Evolutionary conservation across 148 eudicot genomes (phyloP).

Genomic region (Amaranthus cruentus): DNA sequence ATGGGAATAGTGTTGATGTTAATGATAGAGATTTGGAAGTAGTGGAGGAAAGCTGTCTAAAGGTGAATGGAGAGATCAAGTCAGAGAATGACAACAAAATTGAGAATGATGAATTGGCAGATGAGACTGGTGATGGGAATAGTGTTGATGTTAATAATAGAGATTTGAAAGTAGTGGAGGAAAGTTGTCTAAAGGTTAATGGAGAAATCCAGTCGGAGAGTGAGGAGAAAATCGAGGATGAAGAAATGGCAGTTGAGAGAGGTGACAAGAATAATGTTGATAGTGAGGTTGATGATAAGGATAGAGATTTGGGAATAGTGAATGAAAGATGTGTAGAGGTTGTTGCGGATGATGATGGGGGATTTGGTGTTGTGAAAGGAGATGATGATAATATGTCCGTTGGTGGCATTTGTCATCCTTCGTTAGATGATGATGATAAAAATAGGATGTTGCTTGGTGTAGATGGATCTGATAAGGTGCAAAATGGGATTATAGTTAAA

Average conservation of each 20-base stretch:
- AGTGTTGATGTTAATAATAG: background rate
- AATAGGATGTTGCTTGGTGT: background rate
- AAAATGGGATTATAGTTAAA: background rate
- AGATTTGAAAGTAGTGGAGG: background rate
- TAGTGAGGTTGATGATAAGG: background rate
- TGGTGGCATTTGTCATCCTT: slow-evolving; percentile 9
- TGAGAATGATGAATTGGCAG: slow-evolving; percentile 3
- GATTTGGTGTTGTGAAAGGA: slow-evolving; percentile 18
- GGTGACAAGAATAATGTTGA: slow-evolving; percentile 12
- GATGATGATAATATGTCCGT: slow-evolving; percentile 1
- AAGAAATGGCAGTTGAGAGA: slow-evolving; percentile 6
- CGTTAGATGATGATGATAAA: slow-evolving; percentile 27
- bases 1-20: background rate
- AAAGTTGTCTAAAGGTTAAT: slow-evolving; percentile 3
- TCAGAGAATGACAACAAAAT: slow-evolving; percentile 5
- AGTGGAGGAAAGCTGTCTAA: background rate
- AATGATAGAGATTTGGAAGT: too few species aligned
- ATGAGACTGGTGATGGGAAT: slow-evolving; percentile 11
- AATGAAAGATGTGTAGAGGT: background rate
- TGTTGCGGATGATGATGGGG: background rate
- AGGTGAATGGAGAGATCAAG: slow-evolving; percentile 17
- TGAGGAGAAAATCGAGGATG: slow-evolving; percentile 6
- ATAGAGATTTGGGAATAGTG: too few species aligned
- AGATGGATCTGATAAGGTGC: slow-evolving; percentile 19
- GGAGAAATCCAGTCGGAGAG: slow-evolving; percentile 17